Evolutionary conservation across 805 yeast species (phyloP).

Genomic region (Cyberlindnera sargentensis): DNA sequence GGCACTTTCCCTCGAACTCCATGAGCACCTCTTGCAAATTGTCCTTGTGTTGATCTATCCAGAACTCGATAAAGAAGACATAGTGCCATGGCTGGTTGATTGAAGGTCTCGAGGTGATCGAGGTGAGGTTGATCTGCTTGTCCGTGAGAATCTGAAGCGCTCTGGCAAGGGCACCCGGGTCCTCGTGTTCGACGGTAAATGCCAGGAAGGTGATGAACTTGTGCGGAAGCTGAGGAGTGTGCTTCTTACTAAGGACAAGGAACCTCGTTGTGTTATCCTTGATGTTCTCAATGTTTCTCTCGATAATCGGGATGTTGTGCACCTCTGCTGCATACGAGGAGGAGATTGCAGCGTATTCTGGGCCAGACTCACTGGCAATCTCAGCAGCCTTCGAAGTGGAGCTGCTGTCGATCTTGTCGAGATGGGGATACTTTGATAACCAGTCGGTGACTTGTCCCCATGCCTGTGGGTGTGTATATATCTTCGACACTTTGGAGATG

Average conservation of each 20-base stretch:
- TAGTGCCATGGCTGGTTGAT: constrained; percentile 67
- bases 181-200: constrained; percentile 56
- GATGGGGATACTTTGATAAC: constrained; percentile 30
- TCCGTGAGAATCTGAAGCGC: constrained; percentile 52
- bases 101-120: constrained; percentile 76
- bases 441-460: constrained; percentile 87
- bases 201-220: constrained; percentile 46
- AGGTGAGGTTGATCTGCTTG: constrained; percentile 54
- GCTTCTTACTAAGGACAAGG: constrained; percentile 47
- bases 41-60: constrained; percentile 33
- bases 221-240: constrained; percentile 4
- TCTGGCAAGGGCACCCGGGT: constrained; percentile 68
- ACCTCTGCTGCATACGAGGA: constrained; percentile 59
- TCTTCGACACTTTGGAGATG: constrained; percentile 39
- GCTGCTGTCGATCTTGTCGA: constrained; percentile 53
- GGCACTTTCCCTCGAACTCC: constrained; percentile 37
- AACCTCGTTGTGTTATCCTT: constrained; percentile 81
- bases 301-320: constrained; percentile 48
- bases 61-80: constrained; percentile 71
- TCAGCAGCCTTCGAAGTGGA: constrained; percentile 88
- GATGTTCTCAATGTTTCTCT: constrained; percentile 60
- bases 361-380: constrained; percentile 38
- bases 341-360: constrained; percentile 61
- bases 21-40: constrained; percentile 29
- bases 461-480: constrained; percentile 94